Percentiles rank a stretch among this genome's conserved stretches.
Evolutionary conservation across 164 flowering plant species (phyloP).

Genomic region (Amborella trichopoda): DNA sequence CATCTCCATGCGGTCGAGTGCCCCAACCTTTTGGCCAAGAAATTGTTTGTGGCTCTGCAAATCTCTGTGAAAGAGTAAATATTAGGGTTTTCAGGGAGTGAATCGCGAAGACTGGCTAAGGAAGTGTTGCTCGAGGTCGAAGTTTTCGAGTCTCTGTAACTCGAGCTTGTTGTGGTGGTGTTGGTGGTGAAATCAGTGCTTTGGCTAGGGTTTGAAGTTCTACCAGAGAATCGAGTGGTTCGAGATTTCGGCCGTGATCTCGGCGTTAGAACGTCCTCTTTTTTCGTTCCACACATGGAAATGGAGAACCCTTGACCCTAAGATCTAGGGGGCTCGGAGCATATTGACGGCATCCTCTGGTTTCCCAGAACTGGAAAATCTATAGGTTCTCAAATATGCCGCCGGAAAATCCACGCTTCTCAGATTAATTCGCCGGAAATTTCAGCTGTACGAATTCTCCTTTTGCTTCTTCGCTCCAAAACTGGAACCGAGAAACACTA

Average conservation of each 20-base stretch:
- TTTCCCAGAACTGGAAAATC: too few relatives aligned
- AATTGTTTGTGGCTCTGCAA: constrained; percentile 35
- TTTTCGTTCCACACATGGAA: background rate
- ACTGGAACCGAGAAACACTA: too few relatives aligned
- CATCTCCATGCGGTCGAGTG: constrained; percentile 71
- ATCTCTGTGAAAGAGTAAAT: constrained; percentile 42
- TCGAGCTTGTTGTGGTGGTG: background rate
- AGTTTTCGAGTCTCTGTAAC: constrained; percentile 7
- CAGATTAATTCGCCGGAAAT: too few relatives aligned
- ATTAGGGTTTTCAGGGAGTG: constrained; percentile 28
- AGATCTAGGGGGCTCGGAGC: too few relatives aligned
- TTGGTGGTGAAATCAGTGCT: background rate
- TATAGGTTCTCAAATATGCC: too few relatives aligned
- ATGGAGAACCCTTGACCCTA: too few relatives aligned
- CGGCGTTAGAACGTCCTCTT: background rate
- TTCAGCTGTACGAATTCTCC: too few relatives aligned
- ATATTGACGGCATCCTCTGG: too few relatives aligned
- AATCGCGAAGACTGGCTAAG: constrained; percentile 21
- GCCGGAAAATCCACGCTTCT: too few relatives aligned
- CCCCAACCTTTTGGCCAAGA: constrained; percentile 28
- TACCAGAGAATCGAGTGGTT: background rate
- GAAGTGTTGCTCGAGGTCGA: constrained; percentile 17
- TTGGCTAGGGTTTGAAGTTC: background rate
- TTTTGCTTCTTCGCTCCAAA: too few relatives aligned
- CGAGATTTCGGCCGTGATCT: background rate